These are phyloP conservation scores for Malassezia slooffiae DNA, from an alignment of 1,284 basidiomycete genomes.

Conservation along the genomic window DNA sequence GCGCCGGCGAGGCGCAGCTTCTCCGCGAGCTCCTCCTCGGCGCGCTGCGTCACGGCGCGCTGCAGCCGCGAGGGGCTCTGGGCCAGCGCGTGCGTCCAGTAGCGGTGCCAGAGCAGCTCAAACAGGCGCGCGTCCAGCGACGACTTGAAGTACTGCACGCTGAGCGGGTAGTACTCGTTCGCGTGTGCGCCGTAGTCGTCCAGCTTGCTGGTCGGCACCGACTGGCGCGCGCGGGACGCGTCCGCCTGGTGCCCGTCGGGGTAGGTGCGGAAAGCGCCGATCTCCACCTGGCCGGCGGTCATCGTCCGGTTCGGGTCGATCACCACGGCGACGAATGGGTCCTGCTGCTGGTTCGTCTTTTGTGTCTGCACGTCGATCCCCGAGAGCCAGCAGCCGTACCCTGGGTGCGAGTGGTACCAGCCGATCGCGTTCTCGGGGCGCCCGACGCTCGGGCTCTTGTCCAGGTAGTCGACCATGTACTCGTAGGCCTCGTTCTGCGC, in stretches of 20 bases:
- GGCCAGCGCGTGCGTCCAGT: slow-evolving; percentile 92
- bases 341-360: slow-evolving; percentile 82
- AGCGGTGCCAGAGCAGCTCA: slow-evolving; percentile 93
- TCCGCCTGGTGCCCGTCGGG: slow-evolving; percentile 61
- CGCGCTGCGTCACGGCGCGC: slow-evolving; percentile 61
- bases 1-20: slow-evolving; percentile 54
- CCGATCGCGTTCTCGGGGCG: slow-evolving; percentile 80
- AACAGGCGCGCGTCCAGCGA: slow-evolving; percentile 73
- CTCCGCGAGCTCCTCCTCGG: slow-evolving; percentile 72
- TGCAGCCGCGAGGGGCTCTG: slow-evolving; percentile 53
- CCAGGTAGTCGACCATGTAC: slow-evolving; percentile 91
- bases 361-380: slow-evolving; percentile 97
- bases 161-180: slow-evolving; percentile 86
- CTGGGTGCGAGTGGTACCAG: slow-evolving; percentile 99
- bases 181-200: slow-evolving; percentile 70
- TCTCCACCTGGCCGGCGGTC: slow-evolving; percentile 93
- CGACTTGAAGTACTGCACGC: slow-evolving; percentile 89
- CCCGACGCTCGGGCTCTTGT: slow-evolving; percentile 66
- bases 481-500: slow-evolving; percentile 92
- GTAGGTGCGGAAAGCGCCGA: slow-evolving; percentile 93
- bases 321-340: slow-evolving; percentile 97
- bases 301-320: slow-evolving; percentile 97
- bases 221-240: slow-evolving; percentile 59
- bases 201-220: slow-evolving; percentile 61
- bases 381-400: slow-evolving; percentile 97